Evolutionary conservation across 352 stramenopile species (phyloP).

Genomic region (Phytophthora agathidicida): DNA sequence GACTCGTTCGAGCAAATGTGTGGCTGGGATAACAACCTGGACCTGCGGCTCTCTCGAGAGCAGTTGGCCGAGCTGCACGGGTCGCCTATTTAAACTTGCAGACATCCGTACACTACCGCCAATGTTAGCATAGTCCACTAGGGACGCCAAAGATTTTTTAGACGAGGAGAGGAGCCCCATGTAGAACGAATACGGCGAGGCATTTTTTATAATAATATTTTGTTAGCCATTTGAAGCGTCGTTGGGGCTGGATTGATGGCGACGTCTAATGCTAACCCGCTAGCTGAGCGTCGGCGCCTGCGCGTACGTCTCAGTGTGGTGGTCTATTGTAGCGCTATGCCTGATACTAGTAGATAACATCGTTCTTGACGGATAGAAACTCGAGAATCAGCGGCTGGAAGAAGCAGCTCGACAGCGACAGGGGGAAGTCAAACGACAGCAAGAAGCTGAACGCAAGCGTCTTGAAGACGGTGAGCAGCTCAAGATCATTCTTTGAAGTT

Average conservation of each 20-base stretch:
- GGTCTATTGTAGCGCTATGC: too few relatives aligned
- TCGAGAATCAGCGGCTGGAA: slow-evolving; percentile 73
- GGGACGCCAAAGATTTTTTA: slow-evolving; percentile 32
- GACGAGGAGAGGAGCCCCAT: slow-evolving; percentile 11
- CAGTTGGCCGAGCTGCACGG: slow-evolving; percentile 81
- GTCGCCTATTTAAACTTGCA: slow-evolving; percentile 32
- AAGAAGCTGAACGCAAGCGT: slow-evolving; percentile 52
- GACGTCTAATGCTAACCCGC: slow-evolving; percentile 24
- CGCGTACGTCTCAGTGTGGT: slow-evolving; percentile 26
- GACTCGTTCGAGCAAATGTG: slow-evolving; percentile 91
- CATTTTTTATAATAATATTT: slow-evolving; percentile 30
- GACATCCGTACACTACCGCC: slow-evolving; percentile 13
- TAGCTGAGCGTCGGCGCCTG: slow-evolving; percentile 48
- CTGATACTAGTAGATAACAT: too few relatives aligned
- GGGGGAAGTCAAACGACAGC: slow-evolving; percentile 44
- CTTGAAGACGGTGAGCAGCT: slow-evolving; percentile 48
- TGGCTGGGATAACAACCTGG: slow-evolving; percentile 69
- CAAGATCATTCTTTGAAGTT: background rate
- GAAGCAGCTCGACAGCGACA: slow-evolving; percentile 54
- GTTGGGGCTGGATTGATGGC: background rate
- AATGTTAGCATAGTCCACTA: slow-evolving; percentile 40
- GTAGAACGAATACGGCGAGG: slow-evolving; percentile 33
- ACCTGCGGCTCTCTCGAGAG: slow-evolving; percentile 75
- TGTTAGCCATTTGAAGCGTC: slow-evolving; percentile 19
- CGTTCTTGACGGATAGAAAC: slow-evolving; percentile 47